phyloP scores from a whole-genome alignment of 768 basidiomycete genomes.

The Phylloporus rhodoxanthus region DNA sequence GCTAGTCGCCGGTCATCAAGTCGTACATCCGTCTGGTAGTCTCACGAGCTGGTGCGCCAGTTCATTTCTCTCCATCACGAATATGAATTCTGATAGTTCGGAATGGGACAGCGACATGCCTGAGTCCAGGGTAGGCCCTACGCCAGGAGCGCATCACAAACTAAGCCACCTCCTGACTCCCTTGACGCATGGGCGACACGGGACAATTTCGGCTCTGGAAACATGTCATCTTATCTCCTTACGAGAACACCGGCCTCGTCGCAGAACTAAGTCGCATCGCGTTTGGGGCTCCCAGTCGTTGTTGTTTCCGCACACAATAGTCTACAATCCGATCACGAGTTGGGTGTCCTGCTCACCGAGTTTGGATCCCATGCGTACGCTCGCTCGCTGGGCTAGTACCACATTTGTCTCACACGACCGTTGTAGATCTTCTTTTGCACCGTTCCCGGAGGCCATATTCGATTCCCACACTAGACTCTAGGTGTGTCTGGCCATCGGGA shows the following conservation, averaged over 20 bases:
- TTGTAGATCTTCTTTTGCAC: conserved; percentile 16
- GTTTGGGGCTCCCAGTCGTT: background rate
- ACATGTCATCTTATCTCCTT: conserved; percentile 27
- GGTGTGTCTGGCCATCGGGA: conserved; percentile 12
- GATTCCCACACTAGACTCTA: conserved; percentile 31
- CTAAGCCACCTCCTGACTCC: conserved; percentile 27
- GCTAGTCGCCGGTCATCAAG: too few relatives aligned
- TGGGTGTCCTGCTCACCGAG: conserved; percentile 20
- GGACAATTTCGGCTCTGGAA: conserved; percentile 28
- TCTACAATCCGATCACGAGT: conserved; percentile 5
- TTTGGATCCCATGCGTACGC: conserved; percentile 20
- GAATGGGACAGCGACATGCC: background rate
- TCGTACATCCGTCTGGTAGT: conserved; percentile 6
- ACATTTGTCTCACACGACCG: background rate
- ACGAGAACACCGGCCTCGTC: conserved; percentile 11
- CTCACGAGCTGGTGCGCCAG: conserved; percentile 14
- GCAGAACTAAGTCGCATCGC: conserved; percentile 17
- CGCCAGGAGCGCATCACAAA: conserved; percentile 10
- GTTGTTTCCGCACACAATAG: conserved; percentile 1
- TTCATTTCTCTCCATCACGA: background rate
- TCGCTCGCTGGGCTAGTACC: background rate
- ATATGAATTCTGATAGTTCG: conserved; percentile 1
- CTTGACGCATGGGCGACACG: too few relatives aligned
- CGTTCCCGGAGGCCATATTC: conserved; percentile 16
- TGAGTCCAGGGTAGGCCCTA: conserved; percentile 1